Conservation (phyloP, 2,329 filamentous ascomycete genomes). For the Leptographium procerum region DNA sequence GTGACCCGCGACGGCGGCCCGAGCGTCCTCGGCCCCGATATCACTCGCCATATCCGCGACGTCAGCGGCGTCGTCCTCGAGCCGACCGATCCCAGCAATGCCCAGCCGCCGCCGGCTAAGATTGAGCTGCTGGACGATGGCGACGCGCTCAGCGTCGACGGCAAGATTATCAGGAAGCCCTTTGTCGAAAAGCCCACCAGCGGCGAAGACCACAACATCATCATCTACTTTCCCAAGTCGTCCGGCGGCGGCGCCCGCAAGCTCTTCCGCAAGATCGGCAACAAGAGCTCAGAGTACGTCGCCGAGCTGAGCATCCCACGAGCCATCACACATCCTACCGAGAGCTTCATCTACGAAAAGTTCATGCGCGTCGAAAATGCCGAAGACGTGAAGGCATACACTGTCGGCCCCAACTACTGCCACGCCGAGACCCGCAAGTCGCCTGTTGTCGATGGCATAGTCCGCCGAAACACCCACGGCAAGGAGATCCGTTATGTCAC, state of each 20-base stretch:
- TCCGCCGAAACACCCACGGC: constrained; percentile 90
- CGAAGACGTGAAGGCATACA: constrained; percentile 98
- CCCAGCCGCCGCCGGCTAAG: constrained; percentile 40
- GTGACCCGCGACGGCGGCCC: constrained; percentile 91
- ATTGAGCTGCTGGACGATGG: constrained; percentile 85
- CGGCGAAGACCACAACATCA: constrained; percentile 96
- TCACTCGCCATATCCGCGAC: constrained; percentile 69
- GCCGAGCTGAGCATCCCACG: constrained; percentile 64
- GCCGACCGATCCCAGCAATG: constrained; percentile 50
- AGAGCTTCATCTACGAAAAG: constrained; percentile 93
- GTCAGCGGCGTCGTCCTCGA: constrained; percentile 68
- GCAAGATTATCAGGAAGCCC: constrained; percentile 69
- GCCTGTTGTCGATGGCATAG: constrained; percentile 90
- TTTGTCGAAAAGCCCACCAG: constrained; percentile 99
- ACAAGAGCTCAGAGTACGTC: constrained; percentile 96
- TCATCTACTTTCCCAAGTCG: constrained; percentile 88
- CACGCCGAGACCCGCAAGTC: constrained; percentile 97
- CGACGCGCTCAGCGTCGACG: constrained; percentile 81
- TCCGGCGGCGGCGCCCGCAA: constrained; percentile 81
- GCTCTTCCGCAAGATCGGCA: constrained; percentile 93
- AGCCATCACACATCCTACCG: constrained; percentile 65
- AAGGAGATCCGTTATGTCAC: constrained; percentile 97
- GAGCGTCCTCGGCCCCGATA: constrained; percentile 61
- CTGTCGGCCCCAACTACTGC: constrained; percentile 83
- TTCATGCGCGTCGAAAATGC: constrained; percentile 95